Conservation (phyloP, 1,284 basidiomycete species). For the Ustilago vetiveriae region DNA sequence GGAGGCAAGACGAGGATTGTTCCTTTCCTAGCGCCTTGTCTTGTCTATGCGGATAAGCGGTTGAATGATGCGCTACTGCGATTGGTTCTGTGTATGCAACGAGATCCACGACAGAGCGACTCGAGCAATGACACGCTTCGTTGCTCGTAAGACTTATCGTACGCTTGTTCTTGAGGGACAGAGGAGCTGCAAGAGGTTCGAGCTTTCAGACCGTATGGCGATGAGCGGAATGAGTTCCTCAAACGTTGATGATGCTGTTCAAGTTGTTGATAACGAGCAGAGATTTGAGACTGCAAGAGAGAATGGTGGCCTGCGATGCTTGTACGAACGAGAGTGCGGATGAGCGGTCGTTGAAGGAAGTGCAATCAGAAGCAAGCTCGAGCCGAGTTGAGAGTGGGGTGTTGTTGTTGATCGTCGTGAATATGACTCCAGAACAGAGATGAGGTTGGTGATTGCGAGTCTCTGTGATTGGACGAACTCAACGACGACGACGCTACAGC, state of each 20-base stretch:
- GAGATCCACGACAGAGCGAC: not conserved
- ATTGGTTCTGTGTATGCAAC: not conserved
- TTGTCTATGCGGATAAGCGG: slow-evolving; percentile 5
- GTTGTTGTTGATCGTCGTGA: slow-evolving; percentile 2
- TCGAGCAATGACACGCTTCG: too few species aligned
- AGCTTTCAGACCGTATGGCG: too few species aligned
- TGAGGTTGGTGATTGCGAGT: not conserved
- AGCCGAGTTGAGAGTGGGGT: not conserved
- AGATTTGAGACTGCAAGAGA: not conserved
- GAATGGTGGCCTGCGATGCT: not conserved
- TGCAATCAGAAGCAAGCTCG: not conserved
- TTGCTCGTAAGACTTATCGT: too few species aligned
- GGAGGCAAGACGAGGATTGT: slow-evolving; percentile 21
- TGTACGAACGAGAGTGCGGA: too few species aligned
- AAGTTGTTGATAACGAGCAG: not conserved
- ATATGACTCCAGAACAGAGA: slow-evolving; percentile 2
- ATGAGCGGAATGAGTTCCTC: too few species aligned
- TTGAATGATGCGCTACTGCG: not conserved
- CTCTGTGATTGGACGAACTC: slow-evolving; percentile 1
- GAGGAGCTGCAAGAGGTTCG: too few species aligned
- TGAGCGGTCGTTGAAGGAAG: too few species aligned
- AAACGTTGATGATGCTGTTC: too few species aligned
- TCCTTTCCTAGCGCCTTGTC: slow-evolving; percentile 20
- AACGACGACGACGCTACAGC: slow-evolving; percentile 15
- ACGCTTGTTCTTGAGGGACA: too few species aligned